A percentile compares a stretch with the other conserved stretches of the same genome.
phyloP scores from a whole-genome alignment of 352 stramenopile genomes.

The Phytophthora citricola region DNA sequence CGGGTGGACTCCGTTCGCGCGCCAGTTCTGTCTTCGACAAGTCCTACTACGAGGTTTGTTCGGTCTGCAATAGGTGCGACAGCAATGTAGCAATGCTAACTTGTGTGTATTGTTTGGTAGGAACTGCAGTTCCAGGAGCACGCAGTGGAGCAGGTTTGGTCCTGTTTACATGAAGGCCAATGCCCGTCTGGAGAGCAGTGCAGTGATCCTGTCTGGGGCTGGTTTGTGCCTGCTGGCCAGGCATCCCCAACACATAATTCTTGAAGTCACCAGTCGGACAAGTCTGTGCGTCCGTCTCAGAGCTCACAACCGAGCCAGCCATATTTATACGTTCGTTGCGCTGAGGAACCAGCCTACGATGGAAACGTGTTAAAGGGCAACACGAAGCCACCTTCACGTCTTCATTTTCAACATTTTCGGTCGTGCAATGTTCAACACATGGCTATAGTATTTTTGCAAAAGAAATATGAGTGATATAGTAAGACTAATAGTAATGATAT shows the following conservation, averaged over 20 bases:
- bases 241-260: constrained; percentile 29
- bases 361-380: not conserved
- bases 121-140: constrained; percentile 29
- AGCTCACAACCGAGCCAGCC: constrained; percentile 7
- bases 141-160: constrained; percentile 30
- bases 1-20: constrained; percentile 37
- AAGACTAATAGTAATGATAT: too few species aligned
- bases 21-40: constrained; percentile 55
- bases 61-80: not conserved
- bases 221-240: constrained; percentile 51
- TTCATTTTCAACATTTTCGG: constrained; percentile 16
- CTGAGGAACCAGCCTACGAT: not conserved
- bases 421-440: constrained; percentile 16
- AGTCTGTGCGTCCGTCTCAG: not conserved
- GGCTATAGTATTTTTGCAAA: not conserved
- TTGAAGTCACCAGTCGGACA: constrained; percentile 10
- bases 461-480: too few species aligned
- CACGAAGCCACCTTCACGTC: not conserved
- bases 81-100: constrained; percentile 14
- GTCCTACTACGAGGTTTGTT: constrained; percentile 40
- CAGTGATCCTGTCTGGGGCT: constrained; percentile 70
- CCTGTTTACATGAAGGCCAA: constrained; percentile 42
- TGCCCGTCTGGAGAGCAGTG: constrained; percentile 44
- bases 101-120: constrained; percentile 15
- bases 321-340: constrained; percentile 37